Conservation (phyloP, 2,329 filamentous ascomycete species). For the Colletotrichum ledebouriae region DNA sequence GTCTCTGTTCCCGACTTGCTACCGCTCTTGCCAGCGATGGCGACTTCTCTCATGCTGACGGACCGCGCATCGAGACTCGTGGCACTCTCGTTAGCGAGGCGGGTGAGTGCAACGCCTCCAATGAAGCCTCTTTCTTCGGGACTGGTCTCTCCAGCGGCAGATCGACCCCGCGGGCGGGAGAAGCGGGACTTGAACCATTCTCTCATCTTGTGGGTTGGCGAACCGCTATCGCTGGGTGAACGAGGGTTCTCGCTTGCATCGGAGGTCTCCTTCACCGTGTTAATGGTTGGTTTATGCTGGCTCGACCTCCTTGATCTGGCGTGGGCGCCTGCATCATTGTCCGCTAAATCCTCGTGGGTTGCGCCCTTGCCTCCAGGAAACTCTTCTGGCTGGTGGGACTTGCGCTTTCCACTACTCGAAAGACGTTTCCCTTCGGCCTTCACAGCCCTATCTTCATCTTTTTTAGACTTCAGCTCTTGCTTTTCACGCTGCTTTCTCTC, state of each 20-base stretch:
- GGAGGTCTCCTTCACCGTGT: slow-evolving; percentile 37
- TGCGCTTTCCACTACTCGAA: slow-evolving; percentile 67
- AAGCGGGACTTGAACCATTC: slow-evolving; percentile 70
- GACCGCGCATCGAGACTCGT: slow-evolving; percentile 58
- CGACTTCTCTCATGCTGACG: slow-evolving; percentile 61
- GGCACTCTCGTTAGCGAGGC: slow-evolving; percentile 59
- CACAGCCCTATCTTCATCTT: slow-evolving; percentile 65
- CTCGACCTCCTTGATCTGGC: background rate
- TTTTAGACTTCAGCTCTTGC: slow-evolving; percentile 58
- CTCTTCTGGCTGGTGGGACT: slow-evolving; percentile 49
- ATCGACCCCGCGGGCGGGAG: slow-evolving; percentile 56
- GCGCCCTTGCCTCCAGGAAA: slow-evolving; percentile 26
- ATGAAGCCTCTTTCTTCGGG: slow-evolving; percentile 58
- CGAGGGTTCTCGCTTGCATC: slow-evolving; percentile 32
- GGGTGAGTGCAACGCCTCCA: slow-evolving; percentile 62
- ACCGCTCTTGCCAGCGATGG: slow-evolving; percentile 56
- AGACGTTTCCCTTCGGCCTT: slow-evolving; percentile 67
- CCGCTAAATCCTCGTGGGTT: background rate
- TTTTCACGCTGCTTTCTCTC: slow-evolving; percentile 65
- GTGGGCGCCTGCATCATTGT: background rate
- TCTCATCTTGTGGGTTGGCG: slow-evolving; percentile 58
- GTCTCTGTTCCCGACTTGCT: slow-evolving; percentile 47
- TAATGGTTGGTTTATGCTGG: slow-evolving; percentile 43
- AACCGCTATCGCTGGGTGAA: slow-evolving; percentile 44
- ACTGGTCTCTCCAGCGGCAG: slow-evolving; percentile 53